Evolutionary conservation across 1,284 basidiomycete genomes (phyloP).

Genomic region (Xerocomus minutiporus): DNA sequence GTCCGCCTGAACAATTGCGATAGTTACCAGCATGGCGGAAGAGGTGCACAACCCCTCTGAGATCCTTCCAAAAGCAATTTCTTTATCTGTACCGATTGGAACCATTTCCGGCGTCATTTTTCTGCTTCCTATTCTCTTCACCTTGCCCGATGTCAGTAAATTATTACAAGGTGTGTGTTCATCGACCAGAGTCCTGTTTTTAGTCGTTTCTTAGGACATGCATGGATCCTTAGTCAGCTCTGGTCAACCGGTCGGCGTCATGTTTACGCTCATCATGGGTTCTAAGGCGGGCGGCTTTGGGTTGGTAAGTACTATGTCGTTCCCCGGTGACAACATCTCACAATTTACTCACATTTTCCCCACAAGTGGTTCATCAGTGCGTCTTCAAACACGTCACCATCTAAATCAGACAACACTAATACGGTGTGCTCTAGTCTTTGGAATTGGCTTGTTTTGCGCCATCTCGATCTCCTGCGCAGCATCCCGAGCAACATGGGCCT

Average conservation of each 20-base stretch:
- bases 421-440: slow-evolving; percentile 39
- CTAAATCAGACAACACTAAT: background rate
- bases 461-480: slow-evolving; percentile 61
- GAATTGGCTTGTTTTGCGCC: slow-evolving; percentile 52
- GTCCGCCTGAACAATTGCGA: slow-evolving; percentile 3
- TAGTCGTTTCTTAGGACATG: background rate
- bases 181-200: background rate
- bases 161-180: slow-evolving; percentile 45
- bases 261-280: slow-evolving; percentile 63
- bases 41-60: slow-evolving; percentile 56
- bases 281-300: slow-evolving; percentile 62
- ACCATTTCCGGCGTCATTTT: slow-evolving; percentile 55
- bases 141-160: slow-evolving; percentile 51
- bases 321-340: background rate
- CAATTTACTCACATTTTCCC: background rate
- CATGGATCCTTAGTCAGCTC: slow-evolving; percentile 42
- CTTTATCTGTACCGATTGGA: slow-evolving; percentile 61
- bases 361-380: slow-evolving; percentile 45
- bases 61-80: slow-evolving; percentile 57
- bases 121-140: slow-evolving; percentile 67
- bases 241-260: slow-evolving; percentile 61
- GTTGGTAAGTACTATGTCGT: slow-evolving; percentile 36
- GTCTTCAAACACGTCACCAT: slow-evolving; percentile 9
- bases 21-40: slow-evolving; percentile 59
- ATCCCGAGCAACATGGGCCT: slow-evolving; percentile 65